Conservation (phyloP, 768 basidiomycete genomes). For the Mycena amicta region DNA sequence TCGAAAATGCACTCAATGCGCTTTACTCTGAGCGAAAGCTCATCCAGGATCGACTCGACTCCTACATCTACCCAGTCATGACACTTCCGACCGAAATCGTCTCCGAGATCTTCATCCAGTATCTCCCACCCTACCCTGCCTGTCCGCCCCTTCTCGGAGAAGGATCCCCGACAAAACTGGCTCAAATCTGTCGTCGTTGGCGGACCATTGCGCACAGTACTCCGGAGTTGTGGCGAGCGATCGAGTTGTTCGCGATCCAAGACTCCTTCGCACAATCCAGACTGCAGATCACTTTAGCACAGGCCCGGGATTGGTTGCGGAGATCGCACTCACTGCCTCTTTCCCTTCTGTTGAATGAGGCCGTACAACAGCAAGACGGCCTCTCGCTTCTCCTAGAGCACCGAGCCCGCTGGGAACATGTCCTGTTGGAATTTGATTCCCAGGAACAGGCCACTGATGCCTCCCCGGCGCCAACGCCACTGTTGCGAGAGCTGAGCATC, state of each 20-base stretch:
- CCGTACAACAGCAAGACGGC: neutral
- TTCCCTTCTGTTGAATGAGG: neutral
- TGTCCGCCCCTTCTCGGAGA: neutral
- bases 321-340: neutral
- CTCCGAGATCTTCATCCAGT: too few relatives aligned
- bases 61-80: too few relatives aligned
- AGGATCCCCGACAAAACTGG: neutral
- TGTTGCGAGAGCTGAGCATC: neutral
- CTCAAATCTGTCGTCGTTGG: neutral
- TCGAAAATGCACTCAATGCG: too few relatives aligned
- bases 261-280: neutral
- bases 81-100: too few relatives aligned
- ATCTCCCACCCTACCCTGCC: neutral
- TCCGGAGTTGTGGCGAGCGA: neutral
- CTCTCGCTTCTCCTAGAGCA: neutral
- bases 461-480: neutral
- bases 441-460: too few relatives aligned
- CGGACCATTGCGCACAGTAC: neutral
- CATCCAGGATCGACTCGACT: too few relatives aligned
- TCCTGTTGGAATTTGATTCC: too few relatives aligned
- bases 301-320: neutral
- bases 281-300: neutral
- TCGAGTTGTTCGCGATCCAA: neutral
- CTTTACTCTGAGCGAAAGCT: too few relatives aligned
- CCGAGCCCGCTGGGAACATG: neutral